phyloP scores from a whole-genome alignment of 345 rosid genomes.

The Salix brachista region DNA sequence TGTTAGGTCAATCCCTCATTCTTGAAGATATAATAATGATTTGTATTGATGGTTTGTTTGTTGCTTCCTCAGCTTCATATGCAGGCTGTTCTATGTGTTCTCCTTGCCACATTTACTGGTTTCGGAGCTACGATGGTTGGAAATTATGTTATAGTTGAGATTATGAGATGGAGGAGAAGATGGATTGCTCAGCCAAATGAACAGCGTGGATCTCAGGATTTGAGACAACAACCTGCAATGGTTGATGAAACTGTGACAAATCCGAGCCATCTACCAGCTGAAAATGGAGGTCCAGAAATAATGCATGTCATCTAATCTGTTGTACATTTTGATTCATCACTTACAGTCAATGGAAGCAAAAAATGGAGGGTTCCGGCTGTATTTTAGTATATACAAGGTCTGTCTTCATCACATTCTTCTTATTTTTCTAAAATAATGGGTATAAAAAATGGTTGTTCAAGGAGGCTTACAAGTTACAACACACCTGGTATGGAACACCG shows the following conservation, averaged over 20 bases:
- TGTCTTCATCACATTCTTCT: not conserved
- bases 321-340: not conserved
- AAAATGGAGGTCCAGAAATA: conserved; percentile 19
- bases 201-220: conserved; percentile 20
- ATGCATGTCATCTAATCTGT: not conserved
- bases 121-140: conserved; percentile 70
- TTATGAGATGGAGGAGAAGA: conserved; percentile 38
- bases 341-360: not conserved
- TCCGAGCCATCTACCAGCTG: conserved; percentile 12
- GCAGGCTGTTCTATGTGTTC: conserved; percentile 62
- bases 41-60: not conserved
- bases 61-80: conserved; percentile 51
- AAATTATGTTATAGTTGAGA: conserved; percentile 44
- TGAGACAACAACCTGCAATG: conserved; percentile 7
- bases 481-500: no score
- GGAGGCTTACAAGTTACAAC: no score
- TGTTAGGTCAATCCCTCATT: not conserved
- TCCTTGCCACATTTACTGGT: conserved; percentile 69
- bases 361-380: conserved; percentile 1
- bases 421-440: not conserved
- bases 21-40: not conserved
- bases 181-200: conserved; percentile 18
- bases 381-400: not conserved
- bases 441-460: not conserved
- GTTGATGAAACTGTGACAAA: conserved; percentile 3